Base-by-base conservation (phyloP, 2,329 filamentous ascomycete species). In the Phaeosphaeriaceae sp. region DNA sequence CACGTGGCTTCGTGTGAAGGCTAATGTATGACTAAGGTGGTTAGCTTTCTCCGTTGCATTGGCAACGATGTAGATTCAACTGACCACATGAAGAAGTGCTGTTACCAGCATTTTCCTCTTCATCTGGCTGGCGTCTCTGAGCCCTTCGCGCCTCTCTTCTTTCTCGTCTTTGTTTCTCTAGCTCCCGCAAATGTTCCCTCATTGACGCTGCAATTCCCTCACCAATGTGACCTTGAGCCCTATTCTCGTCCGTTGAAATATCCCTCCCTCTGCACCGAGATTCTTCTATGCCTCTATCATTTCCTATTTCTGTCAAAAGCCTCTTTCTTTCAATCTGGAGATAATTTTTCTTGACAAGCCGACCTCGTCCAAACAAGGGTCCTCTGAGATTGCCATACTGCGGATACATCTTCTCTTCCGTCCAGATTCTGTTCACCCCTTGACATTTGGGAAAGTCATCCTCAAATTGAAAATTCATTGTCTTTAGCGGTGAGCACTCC, bases 1-100 rank as follows among this genome's bases (percentile, higher is more conserved):
- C 53, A 55, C 53, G 53, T 55, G 53, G 9, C 42, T 45, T 45
- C 42, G 19, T 45, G 42, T 45, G n/a, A 13, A 20, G 19, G 19
- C 19, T 22, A 21, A 21, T 21, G 7, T 17, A 45, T 11, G 42
- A 2, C 42, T 45, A 22, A 45, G 31, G 11, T 11, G 31, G 31
- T 36, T 36, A 36, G 31, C 31, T 13, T 13, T 15, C 13, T 45
- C 42, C 21, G n/a, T 21, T 42, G 25, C 11, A 31, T 31, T 31
- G 11, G 31, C 31, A 36, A 11, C 31, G 31, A 36, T n/a, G n/a
- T n/a, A n/a, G n/a, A n/a, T n/a, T n/a, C n/a, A n/a, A n/a, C n/a
- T n/a, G n/a, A n/a, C n/a, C n/a, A n/a, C n/a, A n/a, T n/a, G 9
- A 11, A 7, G 7, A 11, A 36, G 9, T 3, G 6, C 31, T 7